Base-by-base conservation (phyloP, 2,329 filamentous ascomycete genomes). In the Fusarium palustre region DNA sequence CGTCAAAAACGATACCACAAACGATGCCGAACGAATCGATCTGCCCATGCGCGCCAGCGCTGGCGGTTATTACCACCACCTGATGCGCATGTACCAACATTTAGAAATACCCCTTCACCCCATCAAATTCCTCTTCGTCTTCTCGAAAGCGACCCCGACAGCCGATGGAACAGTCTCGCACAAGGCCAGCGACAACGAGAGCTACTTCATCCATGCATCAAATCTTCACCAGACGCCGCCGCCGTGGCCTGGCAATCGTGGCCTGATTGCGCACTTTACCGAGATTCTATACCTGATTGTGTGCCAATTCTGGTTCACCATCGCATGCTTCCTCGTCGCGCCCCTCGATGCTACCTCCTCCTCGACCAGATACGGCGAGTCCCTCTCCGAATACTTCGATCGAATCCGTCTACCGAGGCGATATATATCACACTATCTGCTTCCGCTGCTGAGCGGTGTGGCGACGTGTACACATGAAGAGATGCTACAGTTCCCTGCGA, bases 11-110 rank as follows among this genome's bases (percentile, higher is more conserved):
- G 71, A 73, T 9, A 65, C 55, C 11, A 77, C 76, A 9, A 75
- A 74, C 42, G 18, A 55, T 3, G 65, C 68, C 10, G 81, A 82
- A 64, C 76, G 79, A 12, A 72, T 82, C 34, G 80, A 82, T 54
- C 56, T 82, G 7, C 81, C 81, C 7, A 80, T 80, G 76, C 79
- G 81, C 28, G 78, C 78, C 6, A 75, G 74, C 55, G 77, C 78
- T 1, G 76, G 74, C 10, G 79, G 81, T 22, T 90, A 86, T 75
- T 89, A 90, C 71, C 74, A 76, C 47, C 86, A 88, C 64, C 76
- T 90, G 49, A 82, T 81, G 65, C 79, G 80, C 28, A 85, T 90
- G 83, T 89, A 89, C 74, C 79, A 84, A 28, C 79, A 87, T 66
- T 76, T 90, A 5, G 81, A 79, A 3, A 79, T 90, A 15, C 76